These are phyloP conservation scores for Paulinella micropora DNA, from an alignment of 78 protist genomes.

Conservation along the genomic window DNA sequence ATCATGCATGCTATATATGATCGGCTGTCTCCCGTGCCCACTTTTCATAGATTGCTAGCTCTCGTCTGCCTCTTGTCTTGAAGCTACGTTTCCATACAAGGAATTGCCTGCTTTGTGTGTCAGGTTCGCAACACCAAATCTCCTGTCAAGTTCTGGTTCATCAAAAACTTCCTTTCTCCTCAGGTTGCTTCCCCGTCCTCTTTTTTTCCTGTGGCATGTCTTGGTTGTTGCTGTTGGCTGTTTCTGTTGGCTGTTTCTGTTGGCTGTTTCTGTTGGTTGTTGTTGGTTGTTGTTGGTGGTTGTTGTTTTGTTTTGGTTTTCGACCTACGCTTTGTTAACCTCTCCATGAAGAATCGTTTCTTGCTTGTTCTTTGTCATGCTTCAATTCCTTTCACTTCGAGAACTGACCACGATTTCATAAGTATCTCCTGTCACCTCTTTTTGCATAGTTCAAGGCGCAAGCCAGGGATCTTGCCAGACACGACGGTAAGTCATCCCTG, in stretches of 20 bases:
- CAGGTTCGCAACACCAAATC: constrained; percentile 25
- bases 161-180: constrained; percentile 74
- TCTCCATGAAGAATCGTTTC: too few species aligned
- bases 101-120: neutral
- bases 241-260: too few species aligned
- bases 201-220: constrained; percentile 4
- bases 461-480: too few species aligned
- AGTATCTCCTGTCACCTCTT: too few species aligned
- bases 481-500: too few species aligned
- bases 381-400: too few species aligned
- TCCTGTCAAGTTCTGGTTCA: constrained; percentile 86
- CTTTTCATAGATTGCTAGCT: neutral
- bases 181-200: too few species aligned
- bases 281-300: too few species aligned
- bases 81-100: neutral
- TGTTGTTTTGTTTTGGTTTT: too few species aligned
- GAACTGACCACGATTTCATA: too few species aligned
- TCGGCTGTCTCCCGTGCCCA: neutral
- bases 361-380: neutral
- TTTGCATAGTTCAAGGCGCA: too few species aligned
- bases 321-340: neutral
- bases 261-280: too few species aligned
- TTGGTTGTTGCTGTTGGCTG: neutral
- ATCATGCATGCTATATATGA: neutral
- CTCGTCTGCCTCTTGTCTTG: neutral